Evolutionary conservation across 345 rosid genomes (phyloP).

Genomic region (Citrus reticulata): DNA sequence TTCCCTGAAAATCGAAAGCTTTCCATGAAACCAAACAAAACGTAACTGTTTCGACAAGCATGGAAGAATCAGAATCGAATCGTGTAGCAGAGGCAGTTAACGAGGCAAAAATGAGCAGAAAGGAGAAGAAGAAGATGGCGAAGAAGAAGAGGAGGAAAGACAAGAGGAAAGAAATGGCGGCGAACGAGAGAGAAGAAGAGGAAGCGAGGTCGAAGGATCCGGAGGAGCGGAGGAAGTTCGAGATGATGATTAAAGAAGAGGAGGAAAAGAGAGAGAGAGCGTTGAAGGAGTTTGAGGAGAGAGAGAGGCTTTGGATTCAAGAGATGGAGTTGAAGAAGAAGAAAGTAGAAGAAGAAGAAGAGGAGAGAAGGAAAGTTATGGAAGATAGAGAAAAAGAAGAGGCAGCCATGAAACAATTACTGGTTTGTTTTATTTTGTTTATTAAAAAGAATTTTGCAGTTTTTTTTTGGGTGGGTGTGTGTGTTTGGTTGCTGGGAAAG

Average conservation of each 20-base stretch:
- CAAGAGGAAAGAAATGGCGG: slow-evolving; percentile 64
- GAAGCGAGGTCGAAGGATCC: slow-evolving; percentile 63
- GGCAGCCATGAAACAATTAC: slow-evolving; percentile 5
- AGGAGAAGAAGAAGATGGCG: slow-evolving; percentile 72
- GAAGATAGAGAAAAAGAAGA: slow-evolving; percentile 38
- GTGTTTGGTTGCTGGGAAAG: slow-evolving; percentile 16
- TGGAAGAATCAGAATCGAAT: neutral
- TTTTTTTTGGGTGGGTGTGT: neutral
- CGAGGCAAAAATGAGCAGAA: slow-evolving; percentile 36
- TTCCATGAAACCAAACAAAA: neutral
- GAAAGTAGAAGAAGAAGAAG: slow-evolving; percentile 36
- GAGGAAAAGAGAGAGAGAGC: slow-evolving; percentile 49
- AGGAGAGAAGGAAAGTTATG: slow-evolving; percentile 35
- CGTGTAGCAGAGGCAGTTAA: neutral
- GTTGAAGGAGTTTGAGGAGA: slow-evolving; percentile 68
- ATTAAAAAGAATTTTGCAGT: neutral
- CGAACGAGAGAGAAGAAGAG: slow-evolving; percentile 58
- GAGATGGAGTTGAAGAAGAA: slow-evolving; percentile 60
- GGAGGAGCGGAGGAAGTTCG: slow-evolving; percentile 50
- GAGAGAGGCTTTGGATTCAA: slow-evolving; percentile 68
- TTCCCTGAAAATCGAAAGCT: neutral
- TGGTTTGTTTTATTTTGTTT: neutral
- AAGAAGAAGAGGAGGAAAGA: slow-evolving; percentile 86
- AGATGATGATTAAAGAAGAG: slow-evolving; percentile 61
- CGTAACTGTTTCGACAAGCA: neutral